Base-by-base conservation (phyloP, 371 early-diverging fungal genomes). In the Capillidium rhysosporum region DNA sequence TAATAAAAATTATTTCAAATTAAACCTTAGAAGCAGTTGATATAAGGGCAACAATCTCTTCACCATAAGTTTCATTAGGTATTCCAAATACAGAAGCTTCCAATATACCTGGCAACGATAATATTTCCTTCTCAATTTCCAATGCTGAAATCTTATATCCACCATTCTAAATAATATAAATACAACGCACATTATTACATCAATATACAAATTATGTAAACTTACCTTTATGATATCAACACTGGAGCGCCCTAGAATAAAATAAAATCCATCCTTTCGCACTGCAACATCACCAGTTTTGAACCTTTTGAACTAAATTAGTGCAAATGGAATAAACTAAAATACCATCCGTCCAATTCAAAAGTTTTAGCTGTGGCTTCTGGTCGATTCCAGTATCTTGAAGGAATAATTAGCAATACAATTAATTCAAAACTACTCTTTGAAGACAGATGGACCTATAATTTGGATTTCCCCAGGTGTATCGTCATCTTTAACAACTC, bases 131-230 rank as follows among this genome's bases (percentile, higher is more conserved):
- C 61, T 91, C 92, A 39, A 91, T 75, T 59, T 85, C 86, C 40
- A 89, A 60, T 0, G 92, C 85, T 1, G 82, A 82, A 16, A 91
- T 66, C 65, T 89, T 91, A 66, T 82, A 87, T 14, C 89, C 89
- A 46, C 87, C 87, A 14, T 79, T 74, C 72, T 75, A 55, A 26
- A 18, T 14, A 4, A 34, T 7, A 12, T 12, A 34, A 34, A 34
- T 34, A 34, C 12, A 34, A 28, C 25, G 25, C 10, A n/a, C 12
- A 28, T n/a, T 3, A 24, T 52, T n/a, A 14, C 31, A 25, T 24
- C 14, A 34, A 31, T 48, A 31, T 20, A 38, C n/a, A 46, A 20
- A 49, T 60, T 39, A 14, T 41, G 16, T 10, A 2, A 46, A 7
- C 2, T 46, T 66, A 69, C 71, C 61, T 91, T 91, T 46, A 91